Base-by-base conservation (phyloP, 2,329 filamentous ascomycete genomes). In the Gyromitra esculenta region DNA sequence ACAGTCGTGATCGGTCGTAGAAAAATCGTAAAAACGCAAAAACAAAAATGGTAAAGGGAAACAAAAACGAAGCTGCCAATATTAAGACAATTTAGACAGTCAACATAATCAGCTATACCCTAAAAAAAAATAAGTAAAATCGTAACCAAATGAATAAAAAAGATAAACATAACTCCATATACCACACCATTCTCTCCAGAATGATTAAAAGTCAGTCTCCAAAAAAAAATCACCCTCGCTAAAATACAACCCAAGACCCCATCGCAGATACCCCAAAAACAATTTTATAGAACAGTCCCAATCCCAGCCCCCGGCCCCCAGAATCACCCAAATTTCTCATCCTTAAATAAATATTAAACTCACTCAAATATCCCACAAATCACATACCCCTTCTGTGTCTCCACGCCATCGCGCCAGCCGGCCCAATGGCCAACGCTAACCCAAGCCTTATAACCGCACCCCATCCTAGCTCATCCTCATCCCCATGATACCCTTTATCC, bases 151-250 rank as follows among this genome's bases (percentile, higher is more conserved):
- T 60, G 56, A 63, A 41, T 41, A 71, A 21, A 67, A 66, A 57
- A 41, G 18, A 45, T 41, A 76, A 69, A 65, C 64, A 74, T 63
- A 77, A 77, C 75, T 77, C 75, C 75, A 52, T 62, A 75, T 69
- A 57, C 65, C 56, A 48, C n/a, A 25, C 25, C 25, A 31, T 31
- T 31, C 25, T 31, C 21, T n/a, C 50, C 41, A 9, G n/a, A 56
- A 35, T 35, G 7, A 25, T 43, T 9, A 59, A 65, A 64, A 75
- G 66, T 50, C 66, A 59, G 45, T 69, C 66, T 56, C 52, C 52
- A 74, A 45, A n/a, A n/a, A 45, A n/a, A n/a, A 52, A 56, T 41
- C 63, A 50, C 72, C 48, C 65, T 57, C 72, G 65, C 65, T 71
- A 75, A 71, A 75, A 59, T 75, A 75, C 72, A 75, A 65, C 52